Base-by-base conservation (phyloP, 2,329 filamentous ascomycete genomes). In the Colletotrichum neosansevieriae region DNA sequence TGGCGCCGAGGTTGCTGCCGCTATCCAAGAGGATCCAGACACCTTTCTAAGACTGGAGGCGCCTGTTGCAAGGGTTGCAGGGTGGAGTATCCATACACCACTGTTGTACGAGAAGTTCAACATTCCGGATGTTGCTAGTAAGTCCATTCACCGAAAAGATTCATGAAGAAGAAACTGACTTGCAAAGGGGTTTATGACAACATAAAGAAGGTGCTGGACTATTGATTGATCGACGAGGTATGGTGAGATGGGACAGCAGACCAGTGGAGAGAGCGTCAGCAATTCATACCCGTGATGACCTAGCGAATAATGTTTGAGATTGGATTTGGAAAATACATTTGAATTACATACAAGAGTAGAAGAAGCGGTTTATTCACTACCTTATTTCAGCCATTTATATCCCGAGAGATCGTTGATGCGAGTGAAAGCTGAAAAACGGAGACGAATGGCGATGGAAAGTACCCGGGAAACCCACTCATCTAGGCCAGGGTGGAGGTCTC, bases 71-170 rank as follows among this genome's bases (percentile, higher is more conserved):
- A 87, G 94, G 57, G 91, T 98, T 5, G 92, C 93, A 3, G 94
- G 94, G n/a, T 97, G 93, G 92, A 93, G 91, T 76, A 94, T 92
- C 59, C 94, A 95, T 77, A 91, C 90, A 36, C 92, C 93, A 0
- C 79, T 98, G 75, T 78, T 91, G 40, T 98, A 89, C 79, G 94
- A 98, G 79, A 89, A 86, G 76, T 93, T 93, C 71, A 90, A 94
- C 76, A 84, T 97, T 63, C 94, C 94, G 0, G 94, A 97, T 80
- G 91, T 97, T 74, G 88, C 92, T 13, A 90, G 94, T 97, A 82
- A 89, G 93, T 91, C 24, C 17, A 17, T 3, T 17, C 7, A 4
- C 17, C 34, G 13, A 13, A 4, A 21, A 3, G 3, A 4, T 36
- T 11, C n/a, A 9, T 9, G 11, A 6, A 36, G n/a, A n/a, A 6